Conservation (phyloP, 1,284 basidiomycete species). For the Microbotryomycetes sp. region DNA sequence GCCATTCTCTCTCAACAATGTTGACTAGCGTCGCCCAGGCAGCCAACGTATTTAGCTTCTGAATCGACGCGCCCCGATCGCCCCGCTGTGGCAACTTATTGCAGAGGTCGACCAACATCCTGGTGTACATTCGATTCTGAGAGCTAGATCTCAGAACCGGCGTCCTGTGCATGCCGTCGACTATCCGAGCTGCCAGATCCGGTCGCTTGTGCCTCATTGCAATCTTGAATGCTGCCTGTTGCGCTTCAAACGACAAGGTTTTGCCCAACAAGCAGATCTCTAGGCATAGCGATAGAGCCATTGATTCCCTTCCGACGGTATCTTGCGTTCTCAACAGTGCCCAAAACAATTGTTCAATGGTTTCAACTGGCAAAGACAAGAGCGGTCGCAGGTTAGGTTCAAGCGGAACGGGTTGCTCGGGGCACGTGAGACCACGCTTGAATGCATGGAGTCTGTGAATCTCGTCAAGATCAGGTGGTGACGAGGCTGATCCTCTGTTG, state of each 20-base stretch:
- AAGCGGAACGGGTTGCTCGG: not conserved
- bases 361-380: slow-evolving; percentile 14
- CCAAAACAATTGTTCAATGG: slow-evolving; percentile 13
- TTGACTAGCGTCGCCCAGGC: not conserved
- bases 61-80: not conserved
- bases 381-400: slow-evolving; percentile 2
- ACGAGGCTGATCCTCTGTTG: not conserved
- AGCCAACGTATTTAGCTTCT: not conserved
- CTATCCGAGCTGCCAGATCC: slow-evolving; percentile 19
- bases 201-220: slow-evolving; percentile 1
- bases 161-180: not conserved
- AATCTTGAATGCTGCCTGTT: slow-evolving; percentile 3
- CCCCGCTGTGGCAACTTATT: not conserved
- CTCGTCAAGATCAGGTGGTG: not conserved
- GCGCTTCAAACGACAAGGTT: not conserved
- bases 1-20: too few species aligned
- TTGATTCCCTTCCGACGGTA: not conserved
- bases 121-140: not conserved
- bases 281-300: not conserved
- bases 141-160: not conserved
- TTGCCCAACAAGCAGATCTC: not conserved
- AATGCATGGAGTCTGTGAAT: not conserved
- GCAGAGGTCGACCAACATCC: not conserved
- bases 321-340: not conserved
- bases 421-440: not conserved